phyloP scores from a whole-genome alignment of 148 eudicot species.

The Simmondsia chinensis region DNA sequence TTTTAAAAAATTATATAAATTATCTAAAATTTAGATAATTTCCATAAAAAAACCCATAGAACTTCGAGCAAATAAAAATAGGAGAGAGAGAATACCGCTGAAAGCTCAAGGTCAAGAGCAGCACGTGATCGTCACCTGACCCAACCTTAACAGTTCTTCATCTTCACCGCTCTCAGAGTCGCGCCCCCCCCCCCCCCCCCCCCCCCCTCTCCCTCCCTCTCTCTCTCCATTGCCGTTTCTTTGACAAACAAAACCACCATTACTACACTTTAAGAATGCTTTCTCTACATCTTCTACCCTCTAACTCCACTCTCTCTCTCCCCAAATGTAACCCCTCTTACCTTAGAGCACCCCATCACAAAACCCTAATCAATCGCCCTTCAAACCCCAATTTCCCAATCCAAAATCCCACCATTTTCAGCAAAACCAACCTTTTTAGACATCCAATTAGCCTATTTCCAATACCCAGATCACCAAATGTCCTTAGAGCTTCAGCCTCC shows the following conservation, averaged over 20 bases:
- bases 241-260: neutral
- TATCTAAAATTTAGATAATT: no score
- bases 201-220: neutral
- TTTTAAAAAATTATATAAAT: no score
- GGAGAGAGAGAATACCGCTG: no score
- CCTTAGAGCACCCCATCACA: constrained; percentile 6
- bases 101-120: no score
- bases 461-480: constrained; percentile 23
- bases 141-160: no score
- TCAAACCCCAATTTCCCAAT: constrained; percentile 3
- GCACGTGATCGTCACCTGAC: no score
- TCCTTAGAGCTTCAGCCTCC: constrained; percentile 31
- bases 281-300: constrained; percentile 47
- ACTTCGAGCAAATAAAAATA: no score
- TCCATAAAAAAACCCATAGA: no score
- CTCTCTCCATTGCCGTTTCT: neutral
- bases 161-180: no score
- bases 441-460: constrained; percentile 19
- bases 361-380: constrained; percentile 4
- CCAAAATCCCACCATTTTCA: constrained; percentile 1
- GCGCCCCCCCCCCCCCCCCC: constrained; percentile 1
- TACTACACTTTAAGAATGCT: constrained; percentile 27
- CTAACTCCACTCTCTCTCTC: constrained; percentile 29
- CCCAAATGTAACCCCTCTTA: constrained; percentile 23
- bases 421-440: constrained; percentile 12